These are phyloP conservation scores for Epicoccum nigrum DNA, from an alignment of 2,329 filamentous ascomycete species.

Conservation along the genomic window DNA sequence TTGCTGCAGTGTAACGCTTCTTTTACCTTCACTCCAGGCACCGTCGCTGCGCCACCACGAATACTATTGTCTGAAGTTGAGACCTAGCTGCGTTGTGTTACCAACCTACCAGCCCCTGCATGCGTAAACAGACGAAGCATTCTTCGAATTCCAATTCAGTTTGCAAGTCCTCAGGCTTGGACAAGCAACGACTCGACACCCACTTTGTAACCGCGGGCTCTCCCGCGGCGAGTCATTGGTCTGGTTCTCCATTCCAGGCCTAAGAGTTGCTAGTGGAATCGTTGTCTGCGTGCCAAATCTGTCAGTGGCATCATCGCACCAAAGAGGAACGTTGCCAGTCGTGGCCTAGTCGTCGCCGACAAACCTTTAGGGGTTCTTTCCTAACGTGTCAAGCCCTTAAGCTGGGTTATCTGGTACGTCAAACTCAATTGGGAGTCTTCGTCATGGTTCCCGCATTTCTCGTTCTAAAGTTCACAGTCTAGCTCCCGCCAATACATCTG, in stretches of 20 bases:
- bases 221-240: slow-evolving; percentile 12
- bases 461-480: background rate
- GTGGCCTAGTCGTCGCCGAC: slow-evolving; percentile 12
- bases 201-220: slow-evolving; percentile 1
- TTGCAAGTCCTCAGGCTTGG: too few species aligned
- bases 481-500: slow-evolving; percentile 12
- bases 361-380: background rate
- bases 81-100: slow-evolving; percentile 1
- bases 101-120: too few species aligned
- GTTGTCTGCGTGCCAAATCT: slow-evolving; percentile 9
- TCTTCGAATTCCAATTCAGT: background rate
- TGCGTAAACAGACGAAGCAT: too few species aligned
- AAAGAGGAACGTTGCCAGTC: slow-evolving; percentile 10
- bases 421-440: slow-evolving; percentile 22
- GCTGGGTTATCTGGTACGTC: slow-evolving; percentile 26
- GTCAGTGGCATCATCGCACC: slow-evolving; percentile 13
- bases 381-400: slow-evolving; percentile 4
- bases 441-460: slow-evolving; percentile 27
- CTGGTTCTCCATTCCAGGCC: background rate
- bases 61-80: background rate
- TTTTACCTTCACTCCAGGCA: slow-evolving; percentile 12
- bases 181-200: background rate
- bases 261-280: slow-evolving; percentile 13
- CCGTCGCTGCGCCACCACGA: slow-evolving; percentile 6
- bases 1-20: slow-evolving; percentile 13